Evolutionary conservation across 257 asterid genomes (phyloP).

Genomic region (Nyctanthes arbortristis): DNA sequence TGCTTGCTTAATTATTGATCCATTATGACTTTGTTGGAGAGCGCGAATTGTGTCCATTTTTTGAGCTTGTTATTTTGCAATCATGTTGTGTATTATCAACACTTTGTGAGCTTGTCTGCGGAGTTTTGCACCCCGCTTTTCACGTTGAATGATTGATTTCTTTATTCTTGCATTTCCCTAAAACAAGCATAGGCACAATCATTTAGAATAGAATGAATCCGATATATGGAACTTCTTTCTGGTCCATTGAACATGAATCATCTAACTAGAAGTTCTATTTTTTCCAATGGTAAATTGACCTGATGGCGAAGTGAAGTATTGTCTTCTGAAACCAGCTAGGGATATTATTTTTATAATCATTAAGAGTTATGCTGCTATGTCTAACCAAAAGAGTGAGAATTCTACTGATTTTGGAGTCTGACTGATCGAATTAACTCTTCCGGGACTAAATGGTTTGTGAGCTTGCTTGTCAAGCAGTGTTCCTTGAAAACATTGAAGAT

Average conservation of each 20-base stretch:
- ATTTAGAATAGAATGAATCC: not conserved
- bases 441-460: conserved; percentile 52
- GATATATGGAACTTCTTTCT: not conserved
- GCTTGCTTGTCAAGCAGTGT: conserved; percentile 79
- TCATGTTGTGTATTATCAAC: too few relatives aligned
- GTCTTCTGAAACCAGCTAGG: not conserved
- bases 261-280: not conserved
- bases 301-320: not conserved
- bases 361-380: not conserved
- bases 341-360: not conserved
- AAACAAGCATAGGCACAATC: not conserved
- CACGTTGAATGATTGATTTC: not conserved
- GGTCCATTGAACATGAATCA: not conserved
- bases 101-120: not conserved
- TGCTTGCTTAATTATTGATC: not conserved
- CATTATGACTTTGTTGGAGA: not conserved
- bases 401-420: conserved; percentile 16
- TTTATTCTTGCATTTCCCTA: not conserved
- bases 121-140: not conserved
- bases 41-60: not conserved
- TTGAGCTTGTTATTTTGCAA: not conserved
- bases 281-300: too few relatives aligned
- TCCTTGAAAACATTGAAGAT: conserved; percentile 31
- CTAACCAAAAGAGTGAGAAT: conserved; percentile 18
- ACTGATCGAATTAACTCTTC: conserved; percentile 30